Conservation (phyloP, 352 stramenopile species). For the Globisporangium spiculum region DNA sequence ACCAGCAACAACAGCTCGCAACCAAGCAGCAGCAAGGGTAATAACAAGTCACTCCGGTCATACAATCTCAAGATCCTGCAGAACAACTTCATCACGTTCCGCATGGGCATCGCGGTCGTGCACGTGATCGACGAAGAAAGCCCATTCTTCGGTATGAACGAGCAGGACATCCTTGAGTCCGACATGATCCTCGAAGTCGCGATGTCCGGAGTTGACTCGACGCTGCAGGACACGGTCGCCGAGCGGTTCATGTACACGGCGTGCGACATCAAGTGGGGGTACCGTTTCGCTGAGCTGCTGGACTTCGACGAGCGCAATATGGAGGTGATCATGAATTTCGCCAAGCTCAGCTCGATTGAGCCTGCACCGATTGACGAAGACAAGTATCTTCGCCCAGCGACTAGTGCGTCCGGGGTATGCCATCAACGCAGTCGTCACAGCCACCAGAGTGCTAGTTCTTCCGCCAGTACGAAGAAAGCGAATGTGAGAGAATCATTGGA, state of each 20-base stretch:
- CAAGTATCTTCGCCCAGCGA: constrained; percentile 35
- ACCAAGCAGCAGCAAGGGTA: constrained; percentile 4
- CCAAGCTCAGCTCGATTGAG: constrained; percentile 65
- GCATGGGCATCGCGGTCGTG: constrained; percentile 76
- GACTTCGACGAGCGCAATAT: constrained; percentile 65
- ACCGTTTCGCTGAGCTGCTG: constrained; percentile 67
- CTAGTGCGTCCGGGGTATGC: neutral
- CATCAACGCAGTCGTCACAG: neutral
- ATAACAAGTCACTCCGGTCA: constrained; percentile 50
- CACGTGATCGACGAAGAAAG: constrained; percentile 74
- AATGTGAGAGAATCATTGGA: neutral
- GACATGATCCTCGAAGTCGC: constrained; percentile 79
- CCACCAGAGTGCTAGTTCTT: neutral
- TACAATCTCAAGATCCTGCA: constrained; percentile 80
- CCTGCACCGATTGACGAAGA: constrained; percentile 46
- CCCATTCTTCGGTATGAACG: constrained; percentile 59
- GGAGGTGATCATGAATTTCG: constrained; percentile 80
- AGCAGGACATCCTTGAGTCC: constrained; percentile 49
- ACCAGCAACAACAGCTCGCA: neutral
- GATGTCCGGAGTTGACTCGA: constrained; percentile 81
- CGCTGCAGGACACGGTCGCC: constrained; percentile 77
- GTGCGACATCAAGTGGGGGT: constrained; percentile 63
- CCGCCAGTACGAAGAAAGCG: constrained; percentile 6
- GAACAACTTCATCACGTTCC: constrained; percentile 86
- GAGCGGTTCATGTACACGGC: constrained; percentile 78